Evolutionary conservation across 306 rosid species (phyloP).

Genomic region (Vigna nakashimae): DNA sequence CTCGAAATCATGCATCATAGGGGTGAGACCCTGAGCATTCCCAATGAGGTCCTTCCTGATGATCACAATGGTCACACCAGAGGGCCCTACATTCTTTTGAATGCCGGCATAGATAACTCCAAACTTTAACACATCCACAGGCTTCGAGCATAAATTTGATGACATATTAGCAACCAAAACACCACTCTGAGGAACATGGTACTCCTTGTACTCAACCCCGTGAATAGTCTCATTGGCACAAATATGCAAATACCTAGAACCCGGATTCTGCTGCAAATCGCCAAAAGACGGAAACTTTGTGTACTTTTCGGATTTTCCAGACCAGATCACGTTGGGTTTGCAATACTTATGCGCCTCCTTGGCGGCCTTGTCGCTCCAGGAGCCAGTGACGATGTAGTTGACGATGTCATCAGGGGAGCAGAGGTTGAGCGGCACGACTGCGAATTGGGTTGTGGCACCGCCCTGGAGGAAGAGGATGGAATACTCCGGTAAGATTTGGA

Average conservation of each 20-base stretch:
- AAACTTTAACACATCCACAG: too few relatives aligned
- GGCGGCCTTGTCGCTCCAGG: slow-evolving; percentile 91
- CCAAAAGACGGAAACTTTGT: slow-evolving; percentile 72
- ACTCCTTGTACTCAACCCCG: slow-evolving; percentile 88
- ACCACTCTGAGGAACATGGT: slow-evolving; percentile 66
- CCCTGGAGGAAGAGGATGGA: slow-evolving; percentile 89
- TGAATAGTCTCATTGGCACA: slow-evolving; percentile 95
- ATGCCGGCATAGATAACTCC: too few relatives aligned
- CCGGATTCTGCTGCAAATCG: slow-evolving; percentile 60
- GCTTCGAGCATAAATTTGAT: too few relatives aligned
- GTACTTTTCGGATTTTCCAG: slow-evolving; percentile 88
- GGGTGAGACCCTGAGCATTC: too few relatives aligned
- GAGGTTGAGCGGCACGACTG: slow-evolving; percentile 81
- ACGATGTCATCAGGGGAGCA: slow-evolving; percentile 58
- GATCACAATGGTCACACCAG: too few relatives aligned
- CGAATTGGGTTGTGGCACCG: slow-evolving; percentile 96
- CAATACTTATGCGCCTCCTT: slow-evolving; percentile 88
- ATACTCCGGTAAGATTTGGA: slow-evolving; percentile 65
- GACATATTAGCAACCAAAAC: slow-evolving; percentile 79
- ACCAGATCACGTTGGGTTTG: slow-evolving; percentile 80
- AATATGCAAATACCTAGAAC: slow-evolving; percentile 76
- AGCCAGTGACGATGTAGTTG: slow-evolving; percentile 81
- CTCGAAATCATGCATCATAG: too few relatives aligned
- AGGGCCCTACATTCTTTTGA: too few relatives aligned
- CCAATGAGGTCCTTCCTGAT: too few relatives aligned